phyloP scores from a whole-genome alignment of 2,329 filamentous ascomycete genomes.

The Colletotrichum orbiculare region DNA sequence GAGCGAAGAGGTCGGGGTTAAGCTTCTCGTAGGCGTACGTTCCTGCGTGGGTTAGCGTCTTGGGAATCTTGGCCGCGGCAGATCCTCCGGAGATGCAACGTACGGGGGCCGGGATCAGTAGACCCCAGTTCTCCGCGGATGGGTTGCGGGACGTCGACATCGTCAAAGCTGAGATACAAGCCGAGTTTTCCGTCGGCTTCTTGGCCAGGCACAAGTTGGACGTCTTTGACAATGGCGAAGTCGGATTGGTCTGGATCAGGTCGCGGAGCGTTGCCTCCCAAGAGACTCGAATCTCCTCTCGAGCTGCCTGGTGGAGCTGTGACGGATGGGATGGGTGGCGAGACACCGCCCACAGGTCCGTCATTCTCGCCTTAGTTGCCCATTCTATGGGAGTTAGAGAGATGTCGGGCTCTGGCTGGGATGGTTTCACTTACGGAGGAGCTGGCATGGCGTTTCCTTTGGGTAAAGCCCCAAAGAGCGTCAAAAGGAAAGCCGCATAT shows the following conservation, averaged over 20 bases:
- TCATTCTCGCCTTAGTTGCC: slow-evolving; percentile 54
- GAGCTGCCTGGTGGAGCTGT: slow-evolving; percentile 52
- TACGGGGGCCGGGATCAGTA: slow-evolving; percentile 64
- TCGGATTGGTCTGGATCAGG: slow-evolving; percentile 48
- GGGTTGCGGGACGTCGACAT: slow-evolving; percentile 63
- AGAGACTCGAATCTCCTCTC: slow-evolving; percentile 51
- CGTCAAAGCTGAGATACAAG: slow-evolving; percentile 64
- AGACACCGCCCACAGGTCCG: slow-evolving; percentile 54
- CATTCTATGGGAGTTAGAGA: slow-evolving; percentile 43
- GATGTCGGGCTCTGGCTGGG: too few relatives aligned
- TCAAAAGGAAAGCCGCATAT: slow-evolving; percentile 14
- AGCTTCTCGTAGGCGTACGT: slow-evolving; percentile 59
- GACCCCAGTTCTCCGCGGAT: slow-evolving; percentile 62
- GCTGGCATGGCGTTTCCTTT: slow-evolving; percentile 12
- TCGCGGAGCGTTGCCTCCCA: slow-evolving; percentile 52
- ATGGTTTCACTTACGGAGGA: slow-evolving; percentile 11
- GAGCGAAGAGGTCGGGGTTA: slow-evolving; percentile 65
- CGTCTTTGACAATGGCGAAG: slow-evolving; percentile 51
- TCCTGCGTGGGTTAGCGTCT: slow-evolving; percentile 21
- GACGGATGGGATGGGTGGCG: slow-evolving; percentile 50
- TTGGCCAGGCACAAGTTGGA: slow-evolving; percentile 60
- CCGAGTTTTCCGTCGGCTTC: slow-evolving; percentile 61
- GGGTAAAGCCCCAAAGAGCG: slow-evolving; percentile 23
- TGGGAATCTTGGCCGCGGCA: too few relatives aligned
- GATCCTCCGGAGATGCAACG: slow-evolving; percentile 39